Base-by-base conservation (phyloP, 345 rosid species). In the Populus deltoides region DNA sequence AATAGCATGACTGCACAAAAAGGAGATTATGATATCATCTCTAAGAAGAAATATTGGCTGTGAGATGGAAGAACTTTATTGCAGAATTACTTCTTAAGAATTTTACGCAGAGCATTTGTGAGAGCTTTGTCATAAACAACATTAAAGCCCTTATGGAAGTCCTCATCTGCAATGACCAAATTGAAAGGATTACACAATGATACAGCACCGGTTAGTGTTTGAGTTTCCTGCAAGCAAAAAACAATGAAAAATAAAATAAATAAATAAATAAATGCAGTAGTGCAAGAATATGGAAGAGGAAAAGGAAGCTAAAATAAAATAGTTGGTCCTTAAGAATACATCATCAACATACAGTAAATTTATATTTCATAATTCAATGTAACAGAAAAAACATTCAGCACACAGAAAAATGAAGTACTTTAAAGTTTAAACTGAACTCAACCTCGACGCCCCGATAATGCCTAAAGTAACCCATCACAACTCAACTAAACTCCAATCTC, bases 131-230 rank as follows among this genome's bases (percentile, higher is more conserved):
- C 97, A 79, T 94, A 94, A 73, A 93, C 81, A 86, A 85, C 84
- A 84, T 95, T 95, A 82, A 95, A 92, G 79, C 97, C 99, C 91
- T 93, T 93, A 35, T 81, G 97, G 82, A 95, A 93, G 82, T 95
- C 94, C 86, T 93, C 93, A 82, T 93, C 97, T 41, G 98, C 93
- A 74, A 89, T 86, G 76, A 95, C 91, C 89, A 93, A 89, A 89
- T 95, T 86, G 83, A 95, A 95, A 71, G 99, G 99, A 82, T 95
- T 95, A 78, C 98, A 95, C 87, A 95, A 76, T 22, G 97, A 93
- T 62, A 87, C 97, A 53, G 97, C 98, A 76, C 94, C 98, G 31
- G 90, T 77, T 77, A 95, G 90, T 65, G 82, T 72, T 78, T 82
- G 84, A 85, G 92, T 88, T 71, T 95, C 97, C 97, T 93, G 86